phyloP scores from a whole-genome alignment of 768 basidiomycete species.

The Lyophyllum shimeji region DNA sequence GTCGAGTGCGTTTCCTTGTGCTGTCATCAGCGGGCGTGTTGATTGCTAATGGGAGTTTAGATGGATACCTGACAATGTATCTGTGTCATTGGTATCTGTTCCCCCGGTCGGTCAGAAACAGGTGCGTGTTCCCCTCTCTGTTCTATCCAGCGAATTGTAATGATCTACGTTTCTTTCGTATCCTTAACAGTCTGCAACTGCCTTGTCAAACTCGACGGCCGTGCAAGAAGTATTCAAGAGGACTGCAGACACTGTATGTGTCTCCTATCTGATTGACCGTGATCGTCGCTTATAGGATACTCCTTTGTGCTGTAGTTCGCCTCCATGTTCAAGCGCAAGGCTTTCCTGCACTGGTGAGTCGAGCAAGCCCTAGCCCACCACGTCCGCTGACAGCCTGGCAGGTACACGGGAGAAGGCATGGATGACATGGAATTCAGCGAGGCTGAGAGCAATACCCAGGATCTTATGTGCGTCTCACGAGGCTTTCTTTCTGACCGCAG shows the following conservation, averaged over 20 bases:
- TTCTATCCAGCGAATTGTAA: background rate
- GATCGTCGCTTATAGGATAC: constrained; percentile 5
- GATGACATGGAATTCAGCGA: constrained; percentile 84
- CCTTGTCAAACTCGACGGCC: constrained; percentile 75
- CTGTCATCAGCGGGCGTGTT: background rate
- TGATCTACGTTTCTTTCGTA: background rate
- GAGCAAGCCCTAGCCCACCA: background rate
- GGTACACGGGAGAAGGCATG: constrained; percentile 90
- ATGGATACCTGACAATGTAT: constrained; percentile 92
- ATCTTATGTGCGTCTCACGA: constrained; percentile 66
- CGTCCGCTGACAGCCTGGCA: constrained; percentile 13
- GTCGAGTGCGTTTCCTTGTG: constrained; percentile 61
- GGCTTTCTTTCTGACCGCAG: background rate
- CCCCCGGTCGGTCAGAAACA: constrained; percentile 79
- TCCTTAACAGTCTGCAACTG: constrained; percentile 56
- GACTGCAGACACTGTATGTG: constrained; percentile 55
- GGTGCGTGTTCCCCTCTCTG: constrained; percentile 33
- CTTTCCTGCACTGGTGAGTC: constrained; percentile 79
- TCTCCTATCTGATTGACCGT: background rate
- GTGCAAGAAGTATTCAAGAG: constrained; percentile 88
- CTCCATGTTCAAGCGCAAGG: constrained; percentile 79
- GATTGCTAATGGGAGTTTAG: constrained; percentile 31
- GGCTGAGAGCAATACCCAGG: constrained; percentile 80
- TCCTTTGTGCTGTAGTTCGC: constrained; percentile 54
- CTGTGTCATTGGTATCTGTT: constrained; percentile 78